Evolutionary conservation across 139 green algal genomes (phyloP).

Genomic region (Picochlorum sp.): DNA sequence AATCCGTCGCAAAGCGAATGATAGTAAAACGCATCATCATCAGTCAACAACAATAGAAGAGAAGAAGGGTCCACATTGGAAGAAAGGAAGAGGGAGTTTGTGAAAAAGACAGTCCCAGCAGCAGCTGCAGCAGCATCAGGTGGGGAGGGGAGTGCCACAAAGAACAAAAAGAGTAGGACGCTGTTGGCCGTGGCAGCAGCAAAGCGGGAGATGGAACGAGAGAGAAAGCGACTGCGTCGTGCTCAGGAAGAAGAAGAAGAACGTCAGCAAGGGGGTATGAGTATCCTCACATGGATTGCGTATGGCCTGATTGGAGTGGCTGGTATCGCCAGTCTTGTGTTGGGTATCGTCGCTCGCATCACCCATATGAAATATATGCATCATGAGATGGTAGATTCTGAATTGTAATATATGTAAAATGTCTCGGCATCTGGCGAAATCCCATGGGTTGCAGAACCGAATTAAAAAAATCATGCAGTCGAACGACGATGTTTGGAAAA

Average conservation of each 20-base stretch:
- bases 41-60: not conserved
- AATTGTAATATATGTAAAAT: not conserved
- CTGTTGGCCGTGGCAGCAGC: not conserved
- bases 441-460: slow-evolving; percentile 6
- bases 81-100: not conserved
- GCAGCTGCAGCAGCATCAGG: not conserved
- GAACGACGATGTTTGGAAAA: slow-evolving; percentile 94
- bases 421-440: not conserved
- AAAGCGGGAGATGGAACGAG: not conserved
- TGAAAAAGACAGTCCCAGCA: not conserved
- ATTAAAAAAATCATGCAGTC: slow-evolving; percentile 95
- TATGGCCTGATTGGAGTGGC: not conserved
- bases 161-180: not conserved
- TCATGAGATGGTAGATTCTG: not conserved
- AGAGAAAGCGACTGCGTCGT: too few relatives aligned
- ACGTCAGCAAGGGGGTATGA: too few relatives aligned
- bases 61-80: not conserved
- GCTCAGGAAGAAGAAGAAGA: too few relatives aligned
- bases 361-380: not conserved
- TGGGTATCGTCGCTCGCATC: not conserved
- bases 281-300: not conserved
- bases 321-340: not conserved
- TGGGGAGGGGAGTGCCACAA: not conserved
- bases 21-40: not conserved
- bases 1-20: too few relatives aligned